Conservation (phyloP, 495 filamentous ascomycete genomes). For the Friedmanniomyces simplex region DNA sequence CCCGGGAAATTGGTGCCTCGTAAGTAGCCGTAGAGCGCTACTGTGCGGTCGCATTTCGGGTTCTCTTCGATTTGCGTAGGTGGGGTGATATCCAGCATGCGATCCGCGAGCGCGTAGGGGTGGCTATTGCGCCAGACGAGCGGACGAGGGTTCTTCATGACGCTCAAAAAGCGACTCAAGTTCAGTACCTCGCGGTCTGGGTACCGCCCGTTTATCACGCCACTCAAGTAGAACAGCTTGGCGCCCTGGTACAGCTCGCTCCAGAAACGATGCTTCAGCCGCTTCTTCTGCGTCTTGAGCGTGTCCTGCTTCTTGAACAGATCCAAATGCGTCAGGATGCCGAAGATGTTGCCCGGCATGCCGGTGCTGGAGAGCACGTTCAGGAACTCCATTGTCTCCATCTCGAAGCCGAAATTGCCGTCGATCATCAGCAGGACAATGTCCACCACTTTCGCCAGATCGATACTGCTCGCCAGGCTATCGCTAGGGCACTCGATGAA, state of each 20-base stretch:
- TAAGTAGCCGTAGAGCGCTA: constrained; percentile 88
- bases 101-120: constrained; percentile 85
- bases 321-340: constrained; percentile 91
- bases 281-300: constrained; percentile 83
- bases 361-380: constrained; percentile 81
- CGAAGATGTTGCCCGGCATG: constrained; percentile 97
- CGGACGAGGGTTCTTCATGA: constrained; percentile 97
- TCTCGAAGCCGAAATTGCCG: constrained; percentile 96
- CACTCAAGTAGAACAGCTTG: constrained; percentile 91
- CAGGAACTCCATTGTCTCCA: constrained; percentile 99
- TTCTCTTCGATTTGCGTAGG: constrained; percentile 81
- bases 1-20: constrained; percentile 92
- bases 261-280: constrained; percentile 92
- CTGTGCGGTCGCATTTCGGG: constrained; percentile 74
- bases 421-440: constrained; percentile 97
- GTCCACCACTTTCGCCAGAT: constrained; percentile 90
- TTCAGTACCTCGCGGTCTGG: constrained; percentile 96
- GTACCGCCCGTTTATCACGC: constrained; percentile 91
- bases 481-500: constrained; percentile 96
- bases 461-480: constrained; percentile 83
- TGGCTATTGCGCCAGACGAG: constrained; percentile 95
- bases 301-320: constrained; percentile 87
- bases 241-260: constrained; percentile 92
- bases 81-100: constrained; percentile 87
- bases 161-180: constrained; percentile 80